Percentiles rank a stretch among this genome's conserved stretches.
Evolutionary conservation across 768 basidiomycete species (phyloP).

Genomic region (Lactarius deliciosus): DNA sequence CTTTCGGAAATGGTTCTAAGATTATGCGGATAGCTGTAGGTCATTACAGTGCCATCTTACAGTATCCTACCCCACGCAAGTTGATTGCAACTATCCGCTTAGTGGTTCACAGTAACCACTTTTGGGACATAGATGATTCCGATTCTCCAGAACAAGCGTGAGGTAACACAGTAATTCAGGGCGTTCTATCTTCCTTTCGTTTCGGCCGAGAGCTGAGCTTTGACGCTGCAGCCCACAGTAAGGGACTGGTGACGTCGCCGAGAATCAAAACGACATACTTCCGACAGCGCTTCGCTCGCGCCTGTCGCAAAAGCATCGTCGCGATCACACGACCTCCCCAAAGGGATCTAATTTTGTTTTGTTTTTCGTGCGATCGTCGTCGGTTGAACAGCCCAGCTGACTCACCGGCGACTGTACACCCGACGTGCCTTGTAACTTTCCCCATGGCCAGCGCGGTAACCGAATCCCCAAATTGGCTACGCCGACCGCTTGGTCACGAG

Average conservation of each 20-base stretch:
- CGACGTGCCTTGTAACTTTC: neutral
- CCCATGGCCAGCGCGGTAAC: slow-evolving; percentile 5
- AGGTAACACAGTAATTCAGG: neutral
- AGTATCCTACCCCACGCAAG: neutral
- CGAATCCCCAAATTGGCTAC: slow-evolving; percentile 1
- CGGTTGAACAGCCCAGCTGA: neutral
- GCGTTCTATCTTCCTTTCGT: neutral
- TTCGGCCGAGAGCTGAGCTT: neutral
- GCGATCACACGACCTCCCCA: neutral
- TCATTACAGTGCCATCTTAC: neutral
- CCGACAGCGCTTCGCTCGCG: neutral
- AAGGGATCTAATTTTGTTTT: slow-evolving; percentile 1
- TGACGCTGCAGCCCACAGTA: neutral
- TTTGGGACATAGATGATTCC: neutral
- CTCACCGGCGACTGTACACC: slow-evolving; percentile 1
- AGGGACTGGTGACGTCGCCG: slow-evolving; percentile 7
- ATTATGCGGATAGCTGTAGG: neutral
- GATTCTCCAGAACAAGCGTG: neutral
- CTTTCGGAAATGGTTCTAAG: neutral
- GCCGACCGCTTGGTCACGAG: neutral
- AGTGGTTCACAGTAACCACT: neutral
- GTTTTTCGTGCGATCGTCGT: neutral
- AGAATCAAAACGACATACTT: neutral
- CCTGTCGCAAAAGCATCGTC: neutral
- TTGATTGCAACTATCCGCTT: neutral